A percentile compares a stretch with the other conserved stretches of the same genome.
Evolutionary conservation across 176 grass and related monocot species (phyloP).

Genomic region (Leersia perrieri): DNA sequence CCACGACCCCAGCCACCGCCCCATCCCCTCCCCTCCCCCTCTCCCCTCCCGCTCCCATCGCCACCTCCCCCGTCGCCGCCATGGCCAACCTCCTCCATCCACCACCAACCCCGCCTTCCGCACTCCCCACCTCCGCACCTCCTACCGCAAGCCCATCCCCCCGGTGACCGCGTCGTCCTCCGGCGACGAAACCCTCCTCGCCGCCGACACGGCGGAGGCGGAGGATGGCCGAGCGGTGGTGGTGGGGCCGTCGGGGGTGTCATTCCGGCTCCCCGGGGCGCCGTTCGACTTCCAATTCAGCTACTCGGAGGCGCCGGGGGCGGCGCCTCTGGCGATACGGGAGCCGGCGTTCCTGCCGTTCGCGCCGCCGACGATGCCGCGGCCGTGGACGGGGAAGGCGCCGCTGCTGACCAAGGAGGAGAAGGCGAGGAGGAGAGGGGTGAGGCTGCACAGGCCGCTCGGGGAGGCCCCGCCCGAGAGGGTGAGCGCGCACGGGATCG

Average conservation of each 20-base stretch:
- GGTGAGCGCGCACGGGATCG: slow-evolving; percentile 50
- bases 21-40: slow-evolving; percentile 28
- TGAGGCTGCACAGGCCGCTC: slow-evolving; percentile 73
- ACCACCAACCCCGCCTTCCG: slow-evolving; percentile 46
- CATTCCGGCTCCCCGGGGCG: slow-evolving; percentile 73
- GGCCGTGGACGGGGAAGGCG: slow-evolving; percentile 94
- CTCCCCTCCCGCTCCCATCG: not conserved
- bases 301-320: slow-evolving; percentile 85
- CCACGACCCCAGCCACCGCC: slow-evolving; percentile 30
- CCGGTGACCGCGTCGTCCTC: slow-evolving; percentile 34
- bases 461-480: slow-evolving; percentile 41
- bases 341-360: slow-evolving; percentile 98
- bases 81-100: not conserved
- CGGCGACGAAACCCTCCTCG: slow-evolving; percentile 49
- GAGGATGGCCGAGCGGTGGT: slow-evolving; percentile 59
- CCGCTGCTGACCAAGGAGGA: slow-evolving; percentile 94
- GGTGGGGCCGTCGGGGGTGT: slow-evolving; percentile 64
- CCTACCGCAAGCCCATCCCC: slow-evolving; percentile 79
- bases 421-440: slow-evolving; percentile 71
- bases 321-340: slow-evolving; percentile 82
- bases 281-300: slow-evolving; percentile 98
- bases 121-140: slow-evolving; percentile 58
- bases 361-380: slow-evolving; percentile 88
- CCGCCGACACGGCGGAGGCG: slow-evolving; percentile 46
- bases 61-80: slow-evolving; percentile 16